These are phyloP conservation scores for Hyaloscypha variabilis DNA, from an alignment of 495 filamentous ascomycete species.

Conservation along the genomic window DNA sequence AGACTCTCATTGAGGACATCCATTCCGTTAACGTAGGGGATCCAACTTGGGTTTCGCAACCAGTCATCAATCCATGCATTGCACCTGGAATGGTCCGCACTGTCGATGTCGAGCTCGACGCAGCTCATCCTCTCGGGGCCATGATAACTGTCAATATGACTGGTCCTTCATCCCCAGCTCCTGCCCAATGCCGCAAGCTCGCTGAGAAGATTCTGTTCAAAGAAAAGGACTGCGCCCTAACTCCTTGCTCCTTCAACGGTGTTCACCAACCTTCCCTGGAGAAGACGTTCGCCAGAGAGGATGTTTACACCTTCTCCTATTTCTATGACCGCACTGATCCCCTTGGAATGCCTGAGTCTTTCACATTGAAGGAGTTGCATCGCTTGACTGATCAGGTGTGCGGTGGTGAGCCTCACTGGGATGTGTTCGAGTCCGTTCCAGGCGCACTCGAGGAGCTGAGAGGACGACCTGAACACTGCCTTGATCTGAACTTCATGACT, in stretches of 20 bases:
- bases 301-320: conserved; percentile 95
- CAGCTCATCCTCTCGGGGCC: conserved; percentile 57
- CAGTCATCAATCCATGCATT: conserved; percentile 88
- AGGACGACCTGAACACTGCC: conserved; percentile 83
- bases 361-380: conserved; percentile 84
- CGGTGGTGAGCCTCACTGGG: conserved; percentile 75
- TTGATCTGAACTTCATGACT: conserved; percentile 96
- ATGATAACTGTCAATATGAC: conserved; percentile 77
- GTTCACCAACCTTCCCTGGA: conserved; percentile 90
- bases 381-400: conserved; percentile 86
- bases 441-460: conserved; percentile 74
- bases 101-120: conserved; percentile 67
- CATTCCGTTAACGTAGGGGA: conserved; percentile 51
- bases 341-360: conserved; percentile 94
- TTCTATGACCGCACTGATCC: conserved; percentile 93
- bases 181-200: conserved; percentile 85
- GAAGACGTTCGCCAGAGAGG: conserved; percentile 90
- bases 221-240: conserved; percentile 75
- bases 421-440: conserved; percentile 71
- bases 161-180: conserved; percentile 72
- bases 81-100: conserved; percentile 71
- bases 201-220: conserved; percentile 92
- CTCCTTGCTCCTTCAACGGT: conserved; percentile 97
- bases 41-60: conserved; percentile 56
- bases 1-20: conserved; percentile 63